phyloP scores from a whole-genome alignment of 2,329 filamentous ascomycete genomes.

The Chalaropsis thielavioides region DNA sequence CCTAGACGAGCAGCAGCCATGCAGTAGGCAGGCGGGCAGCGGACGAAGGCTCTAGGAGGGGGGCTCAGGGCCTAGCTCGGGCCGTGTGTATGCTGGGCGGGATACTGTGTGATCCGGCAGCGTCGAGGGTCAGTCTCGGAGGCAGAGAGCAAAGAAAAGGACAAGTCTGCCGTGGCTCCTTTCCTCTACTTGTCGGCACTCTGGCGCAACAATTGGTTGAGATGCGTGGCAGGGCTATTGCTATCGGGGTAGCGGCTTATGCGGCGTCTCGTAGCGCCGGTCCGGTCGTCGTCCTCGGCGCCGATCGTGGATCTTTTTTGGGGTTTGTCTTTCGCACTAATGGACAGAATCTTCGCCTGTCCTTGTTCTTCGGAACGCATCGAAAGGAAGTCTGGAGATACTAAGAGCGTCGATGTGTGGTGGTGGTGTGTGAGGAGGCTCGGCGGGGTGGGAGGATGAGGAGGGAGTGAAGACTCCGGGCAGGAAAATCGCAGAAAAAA shows the following conservation, averaged over 20 bases:
- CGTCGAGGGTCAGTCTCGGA: background rate
- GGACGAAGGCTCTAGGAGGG: background rate
- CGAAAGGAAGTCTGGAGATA: conserved; percentile 14
- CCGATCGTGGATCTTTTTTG: background rate
- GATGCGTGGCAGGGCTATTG: background rate
- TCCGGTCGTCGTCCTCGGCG: background rate
- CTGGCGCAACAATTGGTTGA: background rate
- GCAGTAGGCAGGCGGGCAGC: background rate
- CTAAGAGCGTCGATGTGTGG: background rate
- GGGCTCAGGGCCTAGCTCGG: background rate
- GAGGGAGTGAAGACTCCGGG: background rate
- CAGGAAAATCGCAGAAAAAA: background rate
- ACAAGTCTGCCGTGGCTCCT: background rate
- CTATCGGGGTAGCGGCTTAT: background rate
- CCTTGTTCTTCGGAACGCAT: conserved; percentile 17
- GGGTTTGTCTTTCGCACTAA: conserved; percentile 13
- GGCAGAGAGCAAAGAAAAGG: background rate
- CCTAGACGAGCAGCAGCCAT: background rate
- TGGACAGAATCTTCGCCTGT: conserved; percentile 17
- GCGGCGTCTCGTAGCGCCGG: background rate
- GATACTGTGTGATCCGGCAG: background rate
- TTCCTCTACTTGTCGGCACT: background rate
- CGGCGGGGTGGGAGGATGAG: background rate
- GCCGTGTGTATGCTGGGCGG: background rate
- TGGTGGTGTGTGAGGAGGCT: background rate